Percentiles rank a stretch among this genome's conserved stretches.
These are phyloP conservation scores for Cladosporium sp. DNA, from an alignment of 2,329 filamentous ascomycete species.

Conservation along the genomic window DNA sequence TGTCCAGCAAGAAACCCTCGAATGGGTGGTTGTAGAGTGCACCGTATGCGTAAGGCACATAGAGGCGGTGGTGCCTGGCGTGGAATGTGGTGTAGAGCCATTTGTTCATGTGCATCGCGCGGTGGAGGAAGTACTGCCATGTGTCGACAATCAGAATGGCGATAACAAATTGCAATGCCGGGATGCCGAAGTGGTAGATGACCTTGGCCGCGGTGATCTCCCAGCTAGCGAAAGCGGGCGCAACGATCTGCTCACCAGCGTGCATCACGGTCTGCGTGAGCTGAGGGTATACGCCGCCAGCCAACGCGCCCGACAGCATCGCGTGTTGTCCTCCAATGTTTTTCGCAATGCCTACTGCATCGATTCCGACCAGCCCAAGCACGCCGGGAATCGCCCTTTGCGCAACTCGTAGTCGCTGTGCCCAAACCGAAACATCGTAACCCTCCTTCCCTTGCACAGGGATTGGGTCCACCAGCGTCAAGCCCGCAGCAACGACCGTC, in stretches of 20 bases:
- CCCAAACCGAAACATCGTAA: constrained; percentile 89
- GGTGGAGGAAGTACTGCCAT: constrained; percentile 98
- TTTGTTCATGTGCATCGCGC: constrained; percentile 94
- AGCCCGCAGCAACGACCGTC: constrained; percentile 65
- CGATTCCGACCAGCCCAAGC: constrained; percentile 71
- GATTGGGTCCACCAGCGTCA: constrained; percentile 71
- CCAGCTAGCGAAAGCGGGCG: constrained; percentile 79
- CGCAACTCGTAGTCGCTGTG: constrained; percentile 73
- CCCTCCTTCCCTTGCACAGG: constrained; percentile 76
- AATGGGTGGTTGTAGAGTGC: constrained; percentile 96
- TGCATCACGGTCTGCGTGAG: constrained; percentile 61
- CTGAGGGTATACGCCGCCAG: constrained; percentile 75
- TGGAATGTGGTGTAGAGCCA: constrained; percentile 95
- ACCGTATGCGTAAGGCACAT: constrained; percentile 96
- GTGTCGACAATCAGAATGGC: constrained; percentile 82
- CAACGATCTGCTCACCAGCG: constrained; percentile 50
- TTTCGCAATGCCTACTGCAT: constrained; percentile 72
- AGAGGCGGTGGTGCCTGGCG: constrained; percentile 91
- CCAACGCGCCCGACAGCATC: constrained; percentile 70
- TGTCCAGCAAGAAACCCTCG: constrained; percentile 92
- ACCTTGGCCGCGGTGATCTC: constrained; percentile 72
- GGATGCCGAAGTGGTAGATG: constrained; percentile 78
- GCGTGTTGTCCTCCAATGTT: constrained; percentile 72
- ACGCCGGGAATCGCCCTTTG: constrained; percentile 75
- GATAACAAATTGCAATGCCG: constrained; percentile 71